Conservation (phyloP, 441 rosid species). For the Capsella rubella region DNA sequence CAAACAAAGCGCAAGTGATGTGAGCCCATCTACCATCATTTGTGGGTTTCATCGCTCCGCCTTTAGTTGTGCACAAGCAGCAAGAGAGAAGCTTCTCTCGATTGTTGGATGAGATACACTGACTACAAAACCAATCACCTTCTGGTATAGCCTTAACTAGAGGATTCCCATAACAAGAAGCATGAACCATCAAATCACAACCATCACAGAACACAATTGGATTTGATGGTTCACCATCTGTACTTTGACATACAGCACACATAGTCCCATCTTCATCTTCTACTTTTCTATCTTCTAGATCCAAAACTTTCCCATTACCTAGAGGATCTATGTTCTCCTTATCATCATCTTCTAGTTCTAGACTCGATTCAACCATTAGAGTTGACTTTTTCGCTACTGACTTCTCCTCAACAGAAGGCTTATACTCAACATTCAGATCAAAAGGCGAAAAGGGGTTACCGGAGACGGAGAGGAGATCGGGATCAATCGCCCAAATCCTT, state of each 20-base stretch:
- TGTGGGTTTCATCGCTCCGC: constrained; percentile 75
- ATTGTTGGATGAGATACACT: constrained; percentile 48
- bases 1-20: constrained; percentile 72
- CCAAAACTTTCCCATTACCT: constrained; percentile 34
- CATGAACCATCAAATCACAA: constrained; percentile 90
- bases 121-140: constrained; percentile 88
- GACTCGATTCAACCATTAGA: constrained; percentile 26
- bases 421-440: constrained; percentile 72
- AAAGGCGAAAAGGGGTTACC: constrained; percentile 53
- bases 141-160: constrained; percentile 72
- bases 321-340: constrained; percentile 47
- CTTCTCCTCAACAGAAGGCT: constrained; percentile 46
- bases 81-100: constrained; percentile 45
- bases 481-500: constrained; percentile 74
- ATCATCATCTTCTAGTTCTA: constrained; percentile 26
- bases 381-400: constrained; percentile 31
- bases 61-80: constrained; percentile 68
- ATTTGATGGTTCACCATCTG: constrained; percentile 87
- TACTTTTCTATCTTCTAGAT: constrained; percentile 31
- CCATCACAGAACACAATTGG: constrained; percentile 96
- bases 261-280: constrained; percentile 80
- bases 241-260: constrained; percentile 84
- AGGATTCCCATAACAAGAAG: constrained; percentile 89
- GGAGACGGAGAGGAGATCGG: constrained; percentile 54
- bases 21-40: constrained; percentile 78